These are phyloP conservation scores for Alternaria infectoria DNA, from an alignment of 2,329 filamentous ascomycete species.

Conservation along the genomic window DNA sequence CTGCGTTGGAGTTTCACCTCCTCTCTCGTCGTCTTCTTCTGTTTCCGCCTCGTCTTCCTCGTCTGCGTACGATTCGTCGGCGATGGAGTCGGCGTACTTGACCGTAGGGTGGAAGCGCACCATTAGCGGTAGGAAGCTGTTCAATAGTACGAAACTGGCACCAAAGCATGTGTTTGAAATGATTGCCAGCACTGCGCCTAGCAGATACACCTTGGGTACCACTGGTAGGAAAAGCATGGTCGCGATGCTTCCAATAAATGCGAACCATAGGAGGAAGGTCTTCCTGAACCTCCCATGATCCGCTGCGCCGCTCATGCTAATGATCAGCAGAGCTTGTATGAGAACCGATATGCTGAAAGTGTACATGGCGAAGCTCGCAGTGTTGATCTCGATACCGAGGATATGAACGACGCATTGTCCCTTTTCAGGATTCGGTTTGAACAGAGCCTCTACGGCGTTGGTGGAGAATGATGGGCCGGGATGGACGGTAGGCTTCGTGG, in stretches of 20 bases:
- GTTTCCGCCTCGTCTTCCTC: conserved; percentile 36
- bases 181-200: conserved; percentile 85
- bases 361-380: conserved; percentile 97
- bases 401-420: conserved; percentile 82
- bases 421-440: conserved; percentile 34
- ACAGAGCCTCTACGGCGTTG: conserved; percentile 17
- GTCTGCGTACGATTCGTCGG: conserved; percentile 26
- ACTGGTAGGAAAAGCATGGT: conserved; percentile 91
- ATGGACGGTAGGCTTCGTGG: conserved; percentile 61
- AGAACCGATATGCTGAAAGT: conserved; percentile 93
- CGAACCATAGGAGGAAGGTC: conserved; percentile 83
- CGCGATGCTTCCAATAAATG: conserved; percentile 76
- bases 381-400: conserved; percentile 87
- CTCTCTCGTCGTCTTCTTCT: conserved; percentile 19
- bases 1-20: conserved; percentile 18
- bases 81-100: conserved; percentile 41
- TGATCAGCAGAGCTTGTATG: conserved; percentile 86
- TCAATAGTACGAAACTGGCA: conserved; percentile 91
- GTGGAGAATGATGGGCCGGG: conserved; percentile 27
- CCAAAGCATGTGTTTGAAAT: conserved; percentile 94
- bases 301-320: conserved; percentile 94
- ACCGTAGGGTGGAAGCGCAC: conserved; percentile 81
- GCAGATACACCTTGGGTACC: conserved; percentile 74
- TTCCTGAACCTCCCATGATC: conserved; percentile 92
- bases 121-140: conserved; percentile 90